phyloP scores from a whole-genome alignment of 305 asterid genomes.

The Fraxinus angustifolia region DNA sequence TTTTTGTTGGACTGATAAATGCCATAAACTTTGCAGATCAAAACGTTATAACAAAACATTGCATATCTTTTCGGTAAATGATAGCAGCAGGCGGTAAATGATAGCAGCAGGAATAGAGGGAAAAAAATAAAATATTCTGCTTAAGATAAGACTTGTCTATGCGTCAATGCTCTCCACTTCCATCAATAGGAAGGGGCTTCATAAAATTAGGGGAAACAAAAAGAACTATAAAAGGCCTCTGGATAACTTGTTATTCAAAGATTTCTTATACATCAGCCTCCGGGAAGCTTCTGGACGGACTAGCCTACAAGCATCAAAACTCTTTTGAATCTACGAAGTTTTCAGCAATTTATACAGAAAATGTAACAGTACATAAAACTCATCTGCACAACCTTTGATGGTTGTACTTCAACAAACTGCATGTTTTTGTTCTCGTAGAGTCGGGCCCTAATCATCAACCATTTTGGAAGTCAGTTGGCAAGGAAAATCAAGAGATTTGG shows the following conservation, averaged over 20 bases:
- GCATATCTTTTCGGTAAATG: neutral
- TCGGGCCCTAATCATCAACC: conserved; percentile 7
- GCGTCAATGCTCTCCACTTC: neutral
- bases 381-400: conserved; percentile 13
- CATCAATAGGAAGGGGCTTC: neutral
- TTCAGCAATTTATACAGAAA: neutral
- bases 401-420: conserved; percentile 20
- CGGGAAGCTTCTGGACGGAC: neutral
- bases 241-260: neutral
- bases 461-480: neutral
- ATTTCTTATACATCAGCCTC: neutral
- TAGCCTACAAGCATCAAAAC: neutral
- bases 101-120: neutral
- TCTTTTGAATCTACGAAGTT: neutral
- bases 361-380: neutral
- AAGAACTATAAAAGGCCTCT: neutral
- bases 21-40: neutral
- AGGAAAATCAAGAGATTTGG: neutral
- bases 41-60: neutral
- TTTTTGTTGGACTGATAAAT: neutral
- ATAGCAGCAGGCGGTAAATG: neutral
- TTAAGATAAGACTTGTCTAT: neutral
- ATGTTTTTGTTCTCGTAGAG: conserved; percentile 1
- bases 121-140: neutral
- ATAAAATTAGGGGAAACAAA: neutral